Base-by-base conservation (phyloP, 2,329 filamentous ascomycete species). In the Xylariaceae sp. region DNA sequence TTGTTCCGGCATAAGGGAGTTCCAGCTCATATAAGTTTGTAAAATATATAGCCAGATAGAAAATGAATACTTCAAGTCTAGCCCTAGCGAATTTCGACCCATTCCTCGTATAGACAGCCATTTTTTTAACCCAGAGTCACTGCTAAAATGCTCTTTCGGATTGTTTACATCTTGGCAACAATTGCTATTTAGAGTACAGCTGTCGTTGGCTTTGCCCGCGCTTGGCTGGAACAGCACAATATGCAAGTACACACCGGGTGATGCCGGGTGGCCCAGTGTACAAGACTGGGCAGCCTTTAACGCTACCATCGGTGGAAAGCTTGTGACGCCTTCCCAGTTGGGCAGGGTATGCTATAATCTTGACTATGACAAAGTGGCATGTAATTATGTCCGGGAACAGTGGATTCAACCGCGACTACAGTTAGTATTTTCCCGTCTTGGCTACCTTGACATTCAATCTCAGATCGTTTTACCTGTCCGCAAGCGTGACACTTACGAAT, bases 221-320 rank as follows among this genome's bases (percentile, higher is more conserved):
- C 3, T 16, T 9, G 41, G 16, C 17, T 28, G 2, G 41, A 6
- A 28, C 6, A 17, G 24, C 9, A 40, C 23, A 21, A 41, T n/a
- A 50, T 50, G 47, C 34, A 50, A 40, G 12, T 39, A 26, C 16
- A 40, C 14, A n/a, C 47, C 47, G 5, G 47, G 47, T 11, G 50
- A 53, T 29, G n/a, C 14, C 9, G 29, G 24, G 4, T 53, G 50
- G 50, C 50, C 50, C 2, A 46, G 31, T 31, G 23, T 16, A 8
- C 2, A 17, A 9, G n/a, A 34, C 12, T 53, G 50, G 41, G 11
- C 21, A 17, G 31, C 19, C 12, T 45, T 53, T 21, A 53, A 53
- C 24, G n/a, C 31, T 21, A 46, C 21, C 23, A 31, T 53, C 14
- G 50, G 50, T 3, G 50, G 50, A 3, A 45, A 26, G 14, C 40